phyloP scores from a whole-genome alignment of 164 flowering plant species.

The Cinnamomum chago region DNA sequence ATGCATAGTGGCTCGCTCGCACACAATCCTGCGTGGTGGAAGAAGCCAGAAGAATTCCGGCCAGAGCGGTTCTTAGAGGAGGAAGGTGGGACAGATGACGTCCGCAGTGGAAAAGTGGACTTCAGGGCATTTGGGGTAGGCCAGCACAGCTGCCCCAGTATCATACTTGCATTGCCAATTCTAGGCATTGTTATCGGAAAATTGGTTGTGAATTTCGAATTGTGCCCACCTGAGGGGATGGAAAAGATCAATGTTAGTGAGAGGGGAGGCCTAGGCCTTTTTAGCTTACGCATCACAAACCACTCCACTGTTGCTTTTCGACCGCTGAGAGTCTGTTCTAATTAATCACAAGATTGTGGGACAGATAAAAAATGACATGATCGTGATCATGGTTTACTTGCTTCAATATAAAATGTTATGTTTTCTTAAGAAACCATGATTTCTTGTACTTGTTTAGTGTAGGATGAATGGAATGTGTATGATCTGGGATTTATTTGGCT shows the following conservation, averaged over 20 bases:
- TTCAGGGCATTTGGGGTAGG: conserved; percentile 64
- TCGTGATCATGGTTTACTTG: no score
- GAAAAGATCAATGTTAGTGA: conserved; percentile 49
- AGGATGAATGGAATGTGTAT: not conserved
- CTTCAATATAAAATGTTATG: not conserved
- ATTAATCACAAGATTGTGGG: not conserved
- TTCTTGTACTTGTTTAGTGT: not conserved
- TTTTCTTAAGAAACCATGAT: not conserved
- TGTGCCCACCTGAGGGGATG: conserved; percentile 40
- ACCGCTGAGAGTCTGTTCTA: conserved; percentile 25
- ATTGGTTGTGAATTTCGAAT: conserved; percentile 46
- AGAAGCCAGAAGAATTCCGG: conserved; percentile 46
- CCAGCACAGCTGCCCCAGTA: conserved; percentile 62
- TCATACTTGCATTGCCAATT: conserved; percentile 59
- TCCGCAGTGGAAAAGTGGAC: conserved; percentile 53
- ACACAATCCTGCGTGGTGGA: conserved; percentile 59
- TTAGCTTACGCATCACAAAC: conserved; percentile 56
- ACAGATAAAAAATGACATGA: no score
- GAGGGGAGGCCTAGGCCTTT: conserved; percentile 70
- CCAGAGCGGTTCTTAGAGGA: conserved; percentile 71
- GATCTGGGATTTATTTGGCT: not conserved
- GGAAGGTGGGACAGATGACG: conserved; percentile 34
- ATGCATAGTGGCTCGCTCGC: conserved; percentile 81
- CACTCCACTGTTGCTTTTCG: conserved; percentile 45
- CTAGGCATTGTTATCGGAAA: conserved; percentile 45